Percentiles rank a stretch among this genome's conserved stretches.
Evolutionary conservation across 768 basidiomycete genomes (phyloP).

Genomic region (Suillus cothurnatus): DNA sequence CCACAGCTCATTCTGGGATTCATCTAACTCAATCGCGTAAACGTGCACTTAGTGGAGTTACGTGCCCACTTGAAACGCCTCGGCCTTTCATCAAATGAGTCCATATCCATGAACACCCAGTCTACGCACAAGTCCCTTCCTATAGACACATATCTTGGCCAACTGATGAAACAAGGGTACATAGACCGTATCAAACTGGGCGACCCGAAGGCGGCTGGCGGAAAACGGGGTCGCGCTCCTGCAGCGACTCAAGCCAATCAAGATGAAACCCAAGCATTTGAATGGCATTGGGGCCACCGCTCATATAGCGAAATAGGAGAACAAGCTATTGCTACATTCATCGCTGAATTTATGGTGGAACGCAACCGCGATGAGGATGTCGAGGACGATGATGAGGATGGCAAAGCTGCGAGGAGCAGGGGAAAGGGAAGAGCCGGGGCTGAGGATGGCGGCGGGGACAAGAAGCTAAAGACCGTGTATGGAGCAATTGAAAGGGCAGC

Average conservation of each 20-base stretch:
- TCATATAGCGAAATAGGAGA: conserved; percentile 87
- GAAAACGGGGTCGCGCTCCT: conserved; percentile 56
- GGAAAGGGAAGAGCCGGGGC: conserved; percentile 21
- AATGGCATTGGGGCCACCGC: conserved; percentile 88
- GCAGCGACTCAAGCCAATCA: conserved; percentile 41
- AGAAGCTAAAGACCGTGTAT: conserved; percentile 47
- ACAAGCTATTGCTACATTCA: conserved; percentile 67
- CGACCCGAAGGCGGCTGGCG: conserved; percentile 44
- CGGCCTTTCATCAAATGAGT: conserved; percentile 51
- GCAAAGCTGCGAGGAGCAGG: conserved; percentile 15
- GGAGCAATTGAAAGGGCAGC: conserved; percentile 65
- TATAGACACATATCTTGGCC: conserved; percentile 66
- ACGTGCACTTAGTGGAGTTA: conserved; percentile 63
- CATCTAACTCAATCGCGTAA: neutral
- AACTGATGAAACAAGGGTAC: conserved; percentile 71
- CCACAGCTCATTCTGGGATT: neutral
- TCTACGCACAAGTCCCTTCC: conserved; percentile 52
- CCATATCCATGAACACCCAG: conserved; percentile 53
- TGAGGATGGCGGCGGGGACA: conserved; percentile 30
- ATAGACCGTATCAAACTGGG: conserved; percentile 68
- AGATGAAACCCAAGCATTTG: conserved; percentile 41
- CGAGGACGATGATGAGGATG: conserved; percentile 36
- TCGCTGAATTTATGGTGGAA: conserved; percentile 79
- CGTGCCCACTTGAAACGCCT: conserved; percentile 70
- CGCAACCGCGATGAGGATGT: conserved; percentile 29